Conservation (phyloP, 2,329 filamentous ascomycete genomes). For the Aspergillus costaricaensis region DNA sequence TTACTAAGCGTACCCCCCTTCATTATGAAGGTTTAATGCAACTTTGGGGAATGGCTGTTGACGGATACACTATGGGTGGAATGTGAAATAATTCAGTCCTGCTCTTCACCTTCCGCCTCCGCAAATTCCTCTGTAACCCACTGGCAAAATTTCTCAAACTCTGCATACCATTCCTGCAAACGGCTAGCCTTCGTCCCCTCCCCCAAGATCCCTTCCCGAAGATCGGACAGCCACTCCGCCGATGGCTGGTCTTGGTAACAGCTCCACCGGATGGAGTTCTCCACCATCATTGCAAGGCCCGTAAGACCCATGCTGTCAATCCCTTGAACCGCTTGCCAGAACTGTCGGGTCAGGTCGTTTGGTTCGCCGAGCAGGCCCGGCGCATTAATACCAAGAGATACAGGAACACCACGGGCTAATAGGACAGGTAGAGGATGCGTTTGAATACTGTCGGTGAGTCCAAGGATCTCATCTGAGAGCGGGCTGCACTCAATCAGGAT, state of each 20-base stretch:
- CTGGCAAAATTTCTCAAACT: slow-evolving; percentile 88
- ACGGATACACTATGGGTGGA: background rate
- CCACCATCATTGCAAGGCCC: slow-evolving; percentile 80
- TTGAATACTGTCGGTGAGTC: slow-evolving; percentile 74
- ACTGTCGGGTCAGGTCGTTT: slow-evolving; percentile 89
- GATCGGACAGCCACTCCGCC: slow-evolving; percentile 70
- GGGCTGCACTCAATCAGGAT: slow-evolving; percentile 90
- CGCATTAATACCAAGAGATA: slow-evolving; percentile 86
- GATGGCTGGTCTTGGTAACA: slow-evolving; percentile 77
- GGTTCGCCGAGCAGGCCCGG: slow-evolving; percentile 80
- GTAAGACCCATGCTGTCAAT: slow-evolving; percentile 90
- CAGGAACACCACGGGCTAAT: slow-evolving; percentile 79
- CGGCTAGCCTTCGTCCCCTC: slow-evolving; percentile 69
- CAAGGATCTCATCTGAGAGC: slow-evolving; percentile 84
- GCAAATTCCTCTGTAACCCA: slow-evolving; percentile 83
- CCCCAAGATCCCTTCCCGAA: slow-evolving; percentile 74
- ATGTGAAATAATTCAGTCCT: background rate
- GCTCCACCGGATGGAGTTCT: slow-evolving; percentile 90
- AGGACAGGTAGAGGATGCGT: slow-evolving; percentile 81
- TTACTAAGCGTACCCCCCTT: background rate
- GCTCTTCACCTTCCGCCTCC: slow-evolving; percentile 49
- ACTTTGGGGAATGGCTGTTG: no score
- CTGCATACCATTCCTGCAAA: slow-evolving; percentile 74
- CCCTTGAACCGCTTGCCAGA: slow-evolving; percentile 89
- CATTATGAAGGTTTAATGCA: background rate